Percentiles rank a stretch among this genome's conserved stretches.
Conservation (phyloP, 805 yeast genomes). For the Yamadazyma olivae region DNA sequence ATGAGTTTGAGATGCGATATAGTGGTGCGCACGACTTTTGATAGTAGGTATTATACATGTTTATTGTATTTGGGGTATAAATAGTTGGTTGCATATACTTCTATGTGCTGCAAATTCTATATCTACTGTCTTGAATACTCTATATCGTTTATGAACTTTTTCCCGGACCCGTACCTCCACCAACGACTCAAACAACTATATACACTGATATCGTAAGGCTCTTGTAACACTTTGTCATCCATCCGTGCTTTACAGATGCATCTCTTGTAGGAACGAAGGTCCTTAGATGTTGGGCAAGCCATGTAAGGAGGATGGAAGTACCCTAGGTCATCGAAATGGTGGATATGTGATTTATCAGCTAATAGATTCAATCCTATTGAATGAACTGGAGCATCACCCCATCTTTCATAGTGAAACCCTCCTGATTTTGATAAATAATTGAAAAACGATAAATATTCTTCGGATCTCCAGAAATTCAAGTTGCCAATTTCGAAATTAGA, state of each 20-base stretch:
- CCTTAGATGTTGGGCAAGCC: constrained; percentile 37
- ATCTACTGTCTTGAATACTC: constrained; percentile 11
- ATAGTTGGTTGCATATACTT: too few species aligned
- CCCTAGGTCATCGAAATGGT: constrained; percentile 45
- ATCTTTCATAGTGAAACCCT: constrained; percentile 58
- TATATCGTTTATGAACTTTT: constrained; percentile 48
- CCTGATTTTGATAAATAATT: constrained; percentile 44
- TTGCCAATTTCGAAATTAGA: constrained; percentile 60
- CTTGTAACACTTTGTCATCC: constrained; percentile 14
- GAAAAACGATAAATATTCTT: constrained; percentile 45
- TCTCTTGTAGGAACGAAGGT: constrained; percentile 30
- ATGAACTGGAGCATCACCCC: constrained; percentile 57
- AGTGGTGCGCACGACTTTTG: constrained; percentile 1
- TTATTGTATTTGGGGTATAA: not conserved
- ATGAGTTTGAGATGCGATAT: constrained; percentile 8
- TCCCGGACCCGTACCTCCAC: constrained; percentile 74
- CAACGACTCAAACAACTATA: constrained; percentile 69
- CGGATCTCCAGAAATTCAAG: constrained; percentile 47
- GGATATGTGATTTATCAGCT: constrained; percentile 34
- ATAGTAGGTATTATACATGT: too few species aligned
- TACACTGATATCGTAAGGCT: constrained; percentile 41
- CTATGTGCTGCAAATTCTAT: too few species aligned
- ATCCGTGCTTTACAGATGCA: constrained; percentile 31
- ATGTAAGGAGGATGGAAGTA: constrained; percentile 42
- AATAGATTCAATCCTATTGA: constrained; percentile 34